phyloP scores from a whole-genome alignment of 140 eudicot species.

The Ambrosia hybrid region DNA sequence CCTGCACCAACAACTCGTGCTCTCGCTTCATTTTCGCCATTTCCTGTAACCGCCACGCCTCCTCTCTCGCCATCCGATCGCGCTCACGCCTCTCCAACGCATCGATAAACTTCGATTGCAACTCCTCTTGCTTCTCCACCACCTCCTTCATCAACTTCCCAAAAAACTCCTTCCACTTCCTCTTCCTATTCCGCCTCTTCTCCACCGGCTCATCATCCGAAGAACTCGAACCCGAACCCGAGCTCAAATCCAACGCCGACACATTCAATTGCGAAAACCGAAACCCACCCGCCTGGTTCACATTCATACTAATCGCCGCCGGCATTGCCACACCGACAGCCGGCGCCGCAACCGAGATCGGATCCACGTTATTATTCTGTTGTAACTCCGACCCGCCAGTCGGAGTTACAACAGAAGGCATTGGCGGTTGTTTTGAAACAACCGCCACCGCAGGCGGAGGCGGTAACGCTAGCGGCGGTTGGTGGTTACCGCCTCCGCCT shows the following conservation, averaged over 20 bases:
- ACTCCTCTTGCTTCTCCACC: conserved; percentile 72
- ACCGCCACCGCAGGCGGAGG: not conserved
- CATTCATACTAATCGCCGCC: conserved; percentile 4
- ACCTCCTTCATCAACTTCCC: conserved; percentile 72
- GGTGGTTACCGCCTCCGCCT: too few relatives aligned
- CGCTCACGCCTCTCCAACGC: conserved; percentile 76
- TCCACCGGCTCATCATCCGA: conserved; percentile 76
- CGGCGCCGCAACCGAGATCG: conserved; percentile 38
- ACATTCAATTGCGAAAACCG: conserved; percentile 37
- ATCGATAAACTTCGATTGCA: conserved; percentile 69
- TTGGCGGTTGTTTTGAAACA: too few relatives aligned
- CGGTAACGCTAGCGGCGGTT: too few relatives aligned
- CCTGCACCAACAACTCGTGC: conserved; percentile 74
- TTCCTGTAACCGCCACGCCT: conserved; percentile 83
- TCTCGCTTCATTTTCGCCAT: conserved; percentile 68
- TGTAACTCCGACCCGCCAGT: conserved; percentile 23
- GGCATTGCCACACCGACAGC: conserved; percentile 28
- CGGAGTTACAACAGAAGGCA: conserved; percentile 28
- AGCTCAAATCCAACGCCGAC: conserved; percentile 1
- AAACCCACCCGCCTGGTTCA: conserved; percentile 23
- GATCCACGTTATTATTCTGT: conserved; percentile 36
- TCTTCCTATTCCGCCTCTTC: conserved; percentile 53
- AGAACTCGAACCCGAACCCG: conserved; percentile 39
- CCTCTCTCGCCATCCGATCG: conserved; percentile 71
- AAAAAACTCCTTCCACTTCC: conserved; percentile 81